Base-by-base conservation (phyloP, 2,329 filamentous ascomycete species). In the Calonectria hongkongensis region DNA sequence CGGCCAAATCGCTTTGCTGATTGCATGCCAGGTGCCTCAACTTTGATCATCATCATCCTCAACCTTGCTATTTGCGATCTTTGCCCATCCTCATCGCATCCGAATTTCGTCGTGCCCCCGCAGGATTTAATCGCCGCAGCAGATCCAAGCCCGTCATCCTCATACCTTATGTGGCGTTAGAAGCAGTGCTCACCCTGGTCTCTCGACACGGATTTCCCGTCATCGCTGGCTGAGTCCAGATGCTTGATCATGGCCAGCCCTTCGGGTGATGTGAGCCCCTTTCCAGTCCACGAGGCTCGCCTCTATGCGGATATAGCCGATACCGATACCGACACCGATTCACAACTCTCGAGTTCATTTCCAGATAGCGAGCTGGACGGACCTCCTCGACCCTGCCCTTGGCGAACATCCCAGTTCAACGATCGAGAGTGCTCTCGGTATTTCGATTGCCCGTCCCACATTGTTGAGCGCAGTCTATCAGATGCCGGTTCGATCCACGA, bases 401-500 rank as follows among this genome's bases (percentile, higher is more conserved):
- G 85, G 82, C 83, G 83, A 63, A 86, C 82, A 12, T 27, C 78
- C 21, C 79, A 81, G 16, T 86, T 83, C 54, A 77, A 86, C 74
- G 83, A 86, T 64, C 82, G 84, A 62, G 87, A 89, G 78, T 88
- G 87, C 77, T 83, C 83, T 13, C 84, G 84, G 58, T 89, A 83
- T 78, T 84, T 87, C 70, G 88, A 89, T 80, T 89, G 87, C 51
- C 88, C 87, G 39, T 85, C 86, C 4, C 88, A 89, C 70, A 73
- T 82, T 21, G 75, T 87, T 56, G 85, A 85, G 76, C 83, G 87
- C 65, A 78, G 76, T 33, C 71, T 83, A 25, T 84, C 84, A 45
- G 70, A 76, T 28, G 67, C 65, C 13, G 67, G 71, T 33, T 76
- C 78, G 9, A 67, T 43, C 39, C 81, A 81, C n/a, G 79, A 81